Evolutionary conservation across 1,284 basidiomycete genomes (phyloP), one percentile per base, ranked within the genome.

Genomic region (Boletellus deceptivus): DNA sequence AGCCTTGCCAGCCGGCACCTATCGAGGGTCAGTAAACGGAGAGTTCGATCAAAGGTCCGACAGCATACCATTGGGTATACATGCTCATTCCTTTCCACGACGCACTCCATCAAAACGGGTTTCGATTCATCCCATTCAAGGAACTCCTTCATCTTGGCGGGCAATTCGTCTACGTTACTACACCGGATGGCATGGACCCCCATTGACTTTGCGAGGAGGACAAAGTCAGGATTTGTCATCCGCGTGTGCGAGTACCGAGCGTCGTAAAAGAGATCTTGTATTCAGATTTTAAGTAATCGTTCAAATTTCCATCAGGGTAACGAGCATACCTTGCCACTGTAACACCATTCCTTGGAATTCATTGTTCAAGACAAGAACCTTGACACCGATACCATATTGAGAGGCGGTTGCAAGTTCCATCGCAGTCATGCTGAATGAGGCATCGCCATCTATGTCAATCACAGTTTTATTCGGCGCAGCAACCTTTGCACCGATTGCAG

Each of bases 261-360:
- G 55, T 95, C 90, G 72, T 98, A 98, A 80, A 98, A 98, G 14
- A 98, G 81, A 70, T 98, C 93, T 65, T 86, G 58, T 3, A 31
- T 22, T 46, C n/a, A 39, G 3, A 29, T 35, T 35, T n/a, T 59
- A 13, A 54, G 49, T 27, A 45, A 47, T 7, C 14, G 22, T 2
- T 34, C 8, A n/a, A 7, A 33, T 46, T 3, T n/a, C 4, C 5
- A 16, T 22, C 31, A 11, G 29, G 22, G n/a, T n/a, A 8, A 50
- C 27, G 20, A 10, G 66, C 75, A 48, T 62, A 88, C 88, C 90
- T 79, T 98, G 96, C 96, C 96, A 98, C 76, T 99, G 96, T 46
- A 93, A 76, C 17, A 98, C 96, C 96, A 99, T 98, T 50, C 96
- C 96, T 71, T 96, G 92, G 81, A 93, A 95, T 70, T 93, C 91